These are phyloP conservation scores for Rhinocladiella similis DNA, from an alignment of 2,329 filamentous ascomycete species.

Conservation along the genomic window DNA sequence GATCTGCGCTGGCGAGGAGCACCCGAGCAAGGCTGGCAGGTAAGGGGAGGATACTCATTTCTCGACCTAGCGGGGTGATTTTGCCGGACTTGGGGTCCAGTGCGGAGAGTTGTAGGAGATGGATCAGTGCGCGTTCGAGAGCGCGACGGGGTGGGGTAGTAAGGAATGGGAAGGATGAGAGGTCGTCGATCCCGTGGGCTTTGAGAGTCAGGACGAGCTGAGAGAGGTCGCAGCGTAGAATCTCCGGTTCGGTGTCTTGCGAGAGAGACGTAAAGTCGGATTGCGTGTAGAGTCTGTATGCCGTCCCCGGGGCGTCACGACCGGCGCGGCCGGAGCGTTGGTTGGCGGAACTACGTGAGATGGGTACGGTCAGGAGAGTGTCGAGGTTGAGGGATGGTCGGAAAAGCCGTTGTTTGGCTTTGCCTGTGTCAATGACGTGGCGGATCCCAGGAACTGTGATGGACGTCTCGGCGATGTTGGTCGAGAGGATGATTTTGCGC, in stretches of 20 bases:
- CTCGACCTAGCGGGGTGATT: conserved; percentile 72
- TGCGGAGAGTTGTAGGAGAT: conserved; percentile 76
- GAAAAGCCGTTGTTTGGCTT: conserved; percentile 92
- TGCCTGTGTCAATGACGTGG: conserved; percentile 89
- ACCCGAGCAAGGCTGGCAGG: conserved; percentile 79
- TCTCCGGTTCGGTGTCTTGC: conserved; percentile 80
- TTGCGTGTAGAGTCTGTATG: conserved; percentile 85
- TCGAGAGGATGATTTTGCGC: conserved; percentile 86
- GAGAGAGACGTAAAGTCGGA: conserved; percentile 69
- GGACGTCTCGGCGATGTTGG: conserved; percentile 98
- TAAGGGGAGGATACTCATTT: conserved; percentile 81
- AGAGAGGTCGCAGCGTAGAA: conserved; percentile 83
- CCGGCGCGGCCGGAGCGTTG: conserved; percentile 91
- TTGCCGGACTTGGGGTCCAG: conserved; percentile 64
- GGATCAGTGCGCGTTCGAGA: conserved; percentile 77
- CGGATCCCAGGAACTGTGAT: conserved; percentile 92
- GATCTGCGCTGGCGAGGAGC: conserved; percentile 72
- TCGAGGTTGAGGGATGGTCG: conserved; percentile 82
- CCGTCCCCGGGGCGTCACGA: conserved; percentile 86
- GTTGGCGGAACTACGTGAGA: conserved; percentile 90
- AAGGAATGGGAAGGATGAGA: conserved; percentile 80
- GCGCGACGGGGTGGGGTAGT: conserved; percentile 76
- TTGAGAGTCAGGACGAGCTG: conserved; percentile 91
- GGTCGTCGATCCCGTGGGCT: conserved; percentile 79
- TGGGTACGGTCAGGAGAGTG: conserved; percentile 83